Percentiles rank a stretch among this genome's conserved stretches.
Evolutionary conservation across 1,139 yeast species (phyloP).

Genomic region (Taphrina flavorubra): DNA sequence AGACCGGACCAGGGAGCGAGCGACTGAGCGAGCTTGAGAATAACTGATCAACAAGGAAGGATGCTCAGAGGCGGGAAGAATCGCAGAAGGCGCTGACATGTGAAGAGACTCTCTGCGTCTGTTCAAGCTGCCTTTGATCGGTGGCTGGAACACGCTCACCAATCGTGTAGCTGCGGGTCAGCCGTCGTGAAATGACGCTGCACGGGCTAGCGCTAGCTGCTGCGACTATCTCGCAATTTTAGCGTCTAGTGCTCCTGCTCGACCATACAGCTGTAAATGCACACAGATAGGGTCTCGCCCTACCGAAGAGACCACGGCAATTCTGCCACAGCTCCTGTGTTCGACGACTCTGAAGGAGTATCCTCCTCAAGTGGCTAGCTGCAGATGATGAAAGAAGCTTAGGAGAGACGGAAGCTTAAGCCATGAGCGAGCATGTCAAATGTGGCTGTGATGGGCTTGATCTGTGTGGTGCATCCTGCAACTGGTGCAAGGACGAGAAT

Average conservation of each 20-base stretch:
- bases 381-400: no score
- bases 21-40: neutral
- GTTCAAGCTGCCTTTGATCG: neutral
- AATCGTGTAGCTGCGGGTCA: neutral
- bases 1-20: neutral
- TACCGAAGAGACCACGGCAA: no score
- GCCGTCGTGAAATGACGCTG: neutral
- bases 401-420: no score
- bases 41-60: neutral
- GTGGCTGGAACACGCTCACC: slow-evolving; percentile 14
- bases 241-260: no score
- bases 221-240: no score
- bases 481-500: slow-evolving; percentile 1
- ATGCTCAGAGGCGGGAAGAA: slow-evolving; percentile 10
- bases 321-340: no score
- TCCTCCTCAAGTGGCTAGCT: no score
- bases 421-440: neutral
- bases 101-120: slow-evolving; percentile 2
- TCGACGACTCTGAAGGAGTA: no score
- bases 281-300: no score
- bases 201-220: no score
- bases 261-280: no score
- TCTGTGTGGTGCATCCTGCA: neutral
- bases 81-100: slow-evolving; percentile 8
- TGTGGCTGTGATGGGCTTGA: neutral